A percentile compares a stretch with the other conserved stretches of the same genome.
phyloP scores from a whole-genome alignment of 768 basidiomycete genomes.

The Phaffia australis region DNA sequence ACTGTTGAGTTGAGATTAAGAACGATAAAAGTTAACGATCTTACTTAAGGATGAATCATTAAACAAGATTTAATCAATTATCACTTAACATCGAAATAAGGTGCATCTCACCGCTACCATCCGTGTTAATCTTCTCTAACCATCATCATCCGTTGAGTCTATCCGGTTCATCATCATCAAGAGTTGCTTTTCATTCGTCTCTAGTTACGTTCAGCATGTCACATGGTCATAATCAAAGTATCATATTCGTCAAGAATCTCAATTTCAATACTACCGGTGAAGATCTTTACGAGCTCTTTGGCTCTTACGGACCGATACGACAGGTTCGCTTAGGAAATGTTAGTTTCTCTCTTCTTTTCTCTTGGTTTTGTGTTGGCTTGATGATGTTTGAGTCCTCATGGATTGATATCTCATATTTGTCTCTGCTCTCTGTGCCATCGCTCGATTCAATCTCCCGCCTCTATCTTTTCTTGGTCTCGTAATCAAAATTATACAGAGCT shows the following conservation, averaged over 20 bases:
- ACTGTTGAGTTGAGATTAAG: too few relatives aligned
- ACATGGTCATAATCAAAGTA: background rate
- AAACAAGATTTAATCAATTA: too few relatives aligned
- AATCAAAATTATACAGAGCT: background rate
- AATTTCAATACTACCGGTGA: constrained; percentile 27
- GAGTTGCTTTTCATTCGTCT: background rate
- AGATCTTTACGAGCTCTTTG: constrained; percentile 26
- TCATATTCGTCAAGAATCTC: constrained; percentile 27
- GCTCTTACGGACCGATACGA: constrained; percentile 21
- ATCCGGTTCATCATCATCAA: background rate
- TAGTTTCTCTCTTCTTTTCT: background rate
- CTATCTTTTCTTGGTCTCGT: background rate
- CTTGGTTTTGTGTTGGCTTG: background rate
- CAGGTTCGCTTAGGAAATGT: constrained; percentile 25
- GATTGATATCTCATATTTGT: background rate
- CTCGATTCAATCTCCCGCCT: background rate
- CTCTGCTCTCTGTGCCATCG: background rate
- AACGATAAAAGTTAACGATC: too few relatives aligned
- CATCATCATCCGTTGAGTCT: background rate
- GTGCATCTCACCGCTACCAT: background rate
- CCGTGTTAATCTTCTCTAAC: background rate
- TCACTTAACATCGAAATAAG: too few relatives aligned
- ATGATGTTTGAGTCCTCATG: background rate
- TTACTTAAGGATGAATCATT: too few relatives aligned
- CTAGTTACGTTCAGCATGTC: background rate